Base-by-base conservation (phyloP, 768 basidiomycete species). In the Serendipita vermifera region DNA sequence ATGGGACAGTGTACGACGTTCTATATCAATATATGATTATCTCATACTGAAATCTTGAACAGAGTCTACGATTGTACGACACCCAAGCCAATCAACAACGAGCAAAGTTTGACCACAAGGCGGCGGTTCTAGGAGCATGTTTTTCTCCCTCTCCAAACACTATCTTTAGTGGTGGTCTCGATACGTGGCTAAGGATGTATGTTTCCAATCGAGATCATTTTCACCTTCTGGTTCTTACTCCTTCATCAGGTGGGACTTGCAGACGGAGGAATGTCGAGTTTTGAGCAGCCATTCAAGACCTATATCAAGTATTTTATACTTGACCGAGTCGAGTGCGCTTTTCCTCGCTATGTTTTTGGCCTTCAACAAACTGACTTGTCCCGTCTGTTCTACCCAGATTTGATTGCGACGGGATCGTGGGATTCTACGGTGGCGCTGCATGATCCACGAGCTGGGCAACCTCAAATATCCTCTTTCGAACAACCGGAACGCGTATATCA, bases 381-480 rank as follows among this genome's bases (percentile, higher is more conserved):
- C 27, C 36, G 0, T 24, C 9, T 9, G 3, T 32, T 11, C 6
- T 9, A 27, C 14, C 3, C 62, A 92, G 89, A 86, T 62, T 59
- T 70, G 1, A 72, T 97, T 24, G 76, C 97, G 40, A 85, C 89
- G 0, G 90, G 86, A 9, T 92, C 91, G 14, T 97, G 92, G 91
- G 93, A 97, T 66, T 80, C 83, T 46, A 85, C 88, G 0, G 64
- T 98, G 24, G 84, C 84, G 9, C 79, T 92, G 64, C 96, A 89
- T 84, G 91, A 97, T 64, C 79, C 85, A 0, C 78, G 86, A 33
- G 74, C 81, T 0, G 64, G 78, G 1, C 70, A 71, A 17, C 69
- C 80, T 1, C 75, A 81, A 60, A 77, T 80, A 58, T 74, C 78
- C 29, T 77, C 81, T 22, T 75, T 85, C 59, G 63, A 73, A 11